Evolutionary conservation across 768 basidiomycete species (phyloP).

Genomic region (Lenzites betulinus): DNA sequence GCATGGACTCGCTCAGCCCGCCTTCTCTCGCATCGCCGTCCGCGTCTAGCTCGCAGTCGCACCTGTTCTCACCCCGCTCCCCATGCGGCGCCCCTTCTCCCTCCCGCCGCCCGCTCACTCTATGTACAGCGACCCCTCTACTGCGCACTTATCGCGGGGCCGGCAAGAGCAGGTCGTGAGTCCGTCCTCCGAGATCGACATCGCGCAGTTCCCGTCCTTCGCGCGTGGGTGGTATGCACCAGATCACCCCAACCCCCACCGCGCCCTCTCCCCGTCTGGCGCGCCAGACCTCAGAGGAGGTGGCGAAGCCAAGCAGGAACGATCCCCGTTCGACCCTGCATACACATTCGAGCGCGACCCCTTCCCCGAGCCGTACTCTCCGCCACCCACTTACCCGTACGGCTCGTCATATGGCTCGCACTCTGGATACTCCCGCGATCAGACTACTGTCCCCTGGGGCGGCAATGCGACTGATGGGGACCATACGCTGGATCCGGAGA

Average conservation of each 20-base stretch:
- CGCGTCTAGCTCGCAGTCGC: slow-evolving; percentile 25
- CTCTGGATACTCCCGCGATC: slow-evolving; percentile 36
- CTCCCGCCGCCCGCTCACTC: slow-evolving; percentile 42
- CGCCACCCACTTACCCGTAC: slow-evolving; percentile 32
- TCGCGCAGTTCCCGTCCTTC: slow-evolving; percentile 65
- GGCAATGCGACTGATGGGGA: slow-evolving; percentile 48
- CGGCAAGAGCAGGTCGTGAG: slow-evolving; percentile 15
- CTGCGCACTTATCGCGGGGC: slow-evolving; percentile 6
- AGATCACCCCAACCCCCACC: slow-evolving; percentile 14
- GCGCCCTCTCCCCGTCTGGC: slow-evolving; percentile 8
- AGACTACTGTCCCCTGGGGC: slow-evolving; percentile 54
- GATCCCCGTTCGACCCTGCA: slow-evolving; percentile 39
- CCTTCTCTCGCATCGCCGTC: slow-evolving; percentile 51
- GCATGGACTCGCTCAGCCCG: slow-evolving; percentile 26
- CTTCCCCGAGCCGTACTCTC: slow-evolving; percentile 29
- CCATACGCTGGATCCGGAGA: slow-evolving; percentile 44
- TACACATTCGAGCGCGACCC: slow-evolving; percentile 33
- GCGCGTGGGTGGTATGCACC: slow-evolving; percentile 62
- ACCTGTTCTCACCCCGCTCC: slow-evolving; percentile 25
- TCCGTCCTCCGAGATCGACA: slow-evolving; percentile 52
- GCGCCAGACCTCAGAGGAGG: slow-evolving; percentile 16
- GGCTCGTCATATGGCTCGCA: slow-evolving; percentile 34
- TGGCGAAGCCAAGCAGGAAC: slow-evolving; percentile 19
- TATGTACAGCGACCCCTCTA: slow-evolving; percentile 24
- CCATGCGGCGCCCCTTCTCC: slow-evolving; percentile 47